Percentiles rank a stretch among this genome's conserved stretches.
These are phyloP conservation scores for Gossypium arboreum DNA, from an alignment of 345 rosid species.

Conservation along the genomic window DNA sequence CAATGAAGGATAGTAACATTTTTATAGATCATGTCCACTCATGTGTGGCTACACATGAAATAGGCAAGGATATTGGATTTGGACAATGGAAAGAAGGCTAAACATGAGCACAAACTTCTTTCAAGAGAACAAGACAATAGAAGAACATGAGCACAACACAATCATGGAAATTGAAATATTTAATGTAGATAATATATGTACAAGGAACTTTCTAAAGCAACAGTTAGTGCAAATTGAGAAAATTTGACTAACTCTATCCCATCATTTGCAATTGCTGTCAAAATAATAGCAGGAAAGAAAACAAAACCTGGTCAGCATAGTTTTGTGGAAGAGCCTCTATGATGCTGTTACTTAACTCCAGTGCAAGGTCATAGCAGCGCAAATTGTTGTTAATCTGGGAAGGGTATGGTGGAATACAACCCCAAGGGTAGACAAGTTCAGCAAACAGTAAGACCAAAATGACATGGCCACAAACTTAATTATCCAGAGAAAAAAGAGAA, in stretches of 20 bases:
- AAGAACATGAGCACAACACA: background rate
- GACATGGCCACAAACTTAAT: background rate
- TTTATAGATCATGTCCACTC: background rate
- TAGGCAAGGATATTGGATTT: background rate
- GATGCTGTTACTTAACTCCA: constrained; percentile 87
- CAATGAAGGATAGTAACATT: background rate
- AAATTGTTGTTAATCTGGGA: constrained; percentile 90
- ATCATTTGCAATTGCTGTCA: background rate
- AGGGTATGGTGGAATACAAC: constrained; percentile 13
- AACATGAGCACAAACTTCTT: background rate
- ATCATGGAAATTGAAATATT: background rate
- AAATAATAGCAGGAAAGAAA: constrained; percentile 10
- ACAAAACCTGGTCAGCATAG: constrained; percentile 88
- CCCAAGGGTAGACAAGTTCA: constrained; percentile 10
- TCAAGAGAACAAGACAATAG: background rate
- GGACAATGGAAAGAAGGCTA: background rate
- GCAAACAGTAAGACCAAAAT: constrained; percentile 13
- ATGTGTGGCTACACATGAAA: background rate
- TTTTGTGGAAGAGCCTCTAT: constrained; percentile 94
- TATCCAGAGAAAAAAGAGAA: background rate
- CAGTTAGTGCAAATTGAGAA: background rate
- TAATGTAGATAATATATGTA: background rate
- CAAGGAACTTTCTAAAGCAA: background rate
- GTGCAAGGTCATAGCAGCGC: constrained; percentile 97
- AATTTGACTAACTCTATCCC: background rate